Evolutionary conservation across 2,329 filamentous ascomycete genomes (phyloP).

Genomic region (Fusarium subtropicale): DNA sequence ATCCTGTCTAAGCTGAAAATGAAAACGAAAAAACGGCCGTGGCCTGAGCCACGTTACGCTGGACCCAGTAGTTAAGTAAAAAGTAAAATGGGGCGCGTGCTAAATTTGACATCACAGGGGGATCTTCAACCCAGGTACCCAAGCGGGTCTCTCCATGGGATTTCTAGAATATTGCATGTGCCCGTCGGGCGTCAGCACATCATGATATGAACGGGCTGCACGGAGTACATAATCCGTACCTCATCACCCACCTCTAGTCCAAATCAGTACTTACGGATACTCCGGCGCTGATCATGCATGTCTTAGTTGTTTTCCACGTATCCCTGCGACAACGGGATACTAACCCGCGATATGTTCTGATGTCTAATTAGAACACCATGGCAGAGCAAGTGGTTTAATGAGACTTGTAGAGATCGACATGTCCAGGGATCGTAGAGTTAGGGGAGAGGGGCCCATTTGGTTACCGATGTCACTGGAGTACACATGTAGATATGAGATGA

Average conservation of each 20-base stretch:
- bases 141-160: conserved; percentile 34
- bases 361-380: conserved; percentile 25
- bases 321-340: conserved; percentile 1
- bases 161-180: conserved; percentile 26
- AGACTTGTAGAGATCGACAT: conserved; percentile 30
- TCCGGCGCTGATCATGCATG: conserved; percentile 2
- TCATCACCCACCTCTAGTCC: background rate
- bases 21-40: conserved; percentile 1
- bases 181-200: conserved; percentile 20
- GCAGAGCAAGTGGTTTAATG: conserved; percentile 16
- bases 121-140: conserved; percentile 29
- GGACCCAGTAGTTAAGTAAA: conserved; percentile 27
- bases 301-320: conserved; percentile 3
- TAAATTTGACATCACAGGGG: conserved; percentile 46
- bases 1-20: conserved; percentile 20
- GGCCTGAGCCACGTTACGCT: conserved; percentile 35
- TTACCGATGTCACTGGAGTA: background rate
- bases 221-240: background rate
- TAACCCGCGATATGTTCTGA: background rate
- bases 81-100: conserved; percentile 32
- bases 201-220: background rate
- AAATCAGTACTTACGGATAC: background rate
- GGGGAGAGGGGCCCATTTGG: background rate
- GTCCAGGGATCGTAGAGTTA: background rate
- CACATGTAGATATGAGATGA: background rate